Percentiles rank a stretch among this genome's conserved stretches.
These are phyloP conservation scores for Dothistroma pini DNA, from an alignment of 2,329 filamentous ascomycete species.

Conservation along the genomic window DNA sequence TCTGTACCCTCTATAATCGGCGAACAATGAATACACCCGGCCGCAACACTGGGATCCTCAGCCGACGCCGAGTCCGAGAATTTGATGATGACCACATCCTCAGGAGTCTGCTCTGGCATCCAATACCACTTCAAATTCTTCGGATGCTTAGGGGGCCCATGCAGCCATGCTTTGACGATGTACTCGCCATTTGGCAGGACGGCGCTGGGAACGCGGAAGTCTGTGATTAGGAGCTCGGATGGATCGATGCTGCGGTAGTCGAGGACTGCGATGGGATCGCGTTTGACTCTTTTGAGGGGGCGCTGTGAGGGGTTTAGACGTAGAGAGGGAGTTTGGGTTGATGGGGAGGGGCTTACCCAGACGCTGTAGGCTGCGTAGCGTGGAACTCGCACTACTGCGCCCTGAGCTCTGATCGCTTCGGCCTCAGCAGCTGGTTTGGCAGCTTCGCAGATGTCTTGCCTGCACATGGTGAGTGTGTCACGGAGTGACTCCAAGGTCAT, in stretches of 20 bases:
- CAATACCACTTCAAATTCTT: slow-evolving; percentile 20
- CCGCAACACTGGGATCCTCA: slow-evolving; percentile 10
- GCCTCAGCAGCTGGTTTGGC: slow-evolving; percentile 14
- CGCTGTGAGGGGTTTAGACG: slow-evolving; percentile 11
- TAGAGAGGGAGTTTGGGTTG: not conserved
- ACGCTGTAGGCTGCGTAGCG: slow-evolving; percentile 18
- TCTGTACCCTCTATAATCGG: slow-evolving; percentile 14
- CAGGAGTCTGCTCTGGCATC: slow-evolving; percentile 18
- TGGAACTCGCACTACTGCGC: slow-evolving; percentile 17
- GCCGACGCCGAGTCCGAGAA: slow-evolving; percentile 18
- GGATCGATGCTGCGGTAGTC: slow-evolving; percentile 16
- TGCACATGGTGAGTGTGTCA: slow-evolving; percentile 4
- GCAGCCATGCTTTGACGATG: slow-evolving; percentile 12
- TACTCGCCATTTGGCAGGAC: slow-evolving; percentile 17
- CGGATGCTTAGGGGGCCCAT: slow-evolving; percentile 14
- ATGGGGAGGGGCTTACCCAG: slow-evolving; percentile 9
- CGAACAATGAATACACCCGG: slow-evolving; percentile 17
- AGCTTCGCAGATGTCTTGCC: slow-evolving; percentile 14
- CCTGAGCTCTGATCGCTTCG: slow-evolving; percentile 10
- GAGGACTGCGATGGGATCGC: slow-evolving; percentile 20
- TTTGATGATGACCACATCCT: slow-evolving; percentile 21
- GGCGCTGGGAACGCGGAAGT: slow-evolving; percentile 16
- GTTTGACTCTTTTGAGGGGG: slow-evolving; percentile 18
- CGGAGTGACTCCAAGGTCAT: slow-evolving; percentile 13
- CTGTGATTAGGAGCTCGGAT: slow-evolving; percentile 15